Conservation (phyloP, 805 yeast genomes). For the Candida multigemmis region DNA sequence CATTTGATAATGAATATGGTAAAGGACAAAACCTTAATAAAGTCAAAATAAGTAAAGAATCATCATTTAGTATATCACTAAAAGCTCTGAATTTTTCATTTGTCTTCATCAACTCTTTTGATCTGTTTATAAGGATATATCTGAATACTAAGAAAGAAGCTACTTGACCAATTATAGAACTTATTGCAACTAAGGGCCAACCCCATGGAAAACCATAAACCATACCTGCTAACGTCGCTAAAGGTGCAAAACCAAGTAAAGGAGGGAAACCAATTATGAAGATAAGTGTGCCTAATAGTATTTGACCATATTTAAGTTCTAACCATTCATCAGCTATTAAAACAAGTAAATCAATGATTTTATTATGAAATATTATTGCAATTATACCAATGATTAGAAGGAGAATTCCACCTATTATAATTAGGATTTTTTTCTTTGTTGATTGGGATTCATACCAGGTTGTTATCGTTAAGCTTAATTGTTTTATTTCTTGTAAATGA, state of each 20-base stretch:
- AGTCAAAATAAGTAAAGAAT: slow-evolving; percentile 50
- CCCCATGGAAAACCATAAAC: slow-evolving; percentile 75
- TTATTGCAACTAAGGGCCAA: slow-evolving; percentile 65
- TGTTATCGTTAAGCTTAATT: slow-evolving; percentile 1
- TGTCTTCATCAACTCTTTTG: slow-evolving; percentile 48
- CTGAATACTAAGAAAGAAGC: slow-evolving; percentile 65
- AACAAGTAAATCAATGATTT: slow-evolving; percentile 27
- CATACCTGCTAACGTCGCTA: slow-evolving; percentile 66
- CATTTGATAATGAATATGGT: slow-evolving; percentile 88
- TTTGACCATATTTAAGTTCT: slow-evolving; percentile 27
- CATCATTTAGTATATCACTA: slow-evolving; percentile 54
- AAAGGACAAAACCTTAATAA: slow-evolving; percentile 81
- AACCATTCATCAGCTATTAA: slow-evolving; percentile 37
- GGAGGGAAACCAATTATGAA: slow-evolving; percentile 85
- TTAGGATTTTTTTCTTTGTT: slow-evolving; percentile 6
- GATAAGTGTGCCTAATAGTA: slow-evolving; percentile 42
- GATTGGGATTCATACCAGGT: slow-evolving; percentile 14
- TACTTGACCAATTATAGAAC: slow-evolving; percentile 67
- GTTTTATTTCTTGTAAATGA: slow-evolving; percentile 1
- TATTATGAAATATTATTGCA: slow-evolving; percentile 22
- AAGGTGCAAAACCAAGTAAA: slow-evolving; percentile 67
- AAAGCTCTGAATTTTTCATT: slow-evolving; percentile 68
- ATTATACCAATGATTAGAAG: slow-evolving; percentile 7
- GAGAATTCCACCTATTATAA: slow-evolving; percentile 8
- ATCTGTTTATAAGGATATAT: slow-evolving; percentile 45